Evolutionary conservation across 2,329 filamentous ascomycete species (phyloP).

Genomic region (Botrytis deweyae): DNA sequence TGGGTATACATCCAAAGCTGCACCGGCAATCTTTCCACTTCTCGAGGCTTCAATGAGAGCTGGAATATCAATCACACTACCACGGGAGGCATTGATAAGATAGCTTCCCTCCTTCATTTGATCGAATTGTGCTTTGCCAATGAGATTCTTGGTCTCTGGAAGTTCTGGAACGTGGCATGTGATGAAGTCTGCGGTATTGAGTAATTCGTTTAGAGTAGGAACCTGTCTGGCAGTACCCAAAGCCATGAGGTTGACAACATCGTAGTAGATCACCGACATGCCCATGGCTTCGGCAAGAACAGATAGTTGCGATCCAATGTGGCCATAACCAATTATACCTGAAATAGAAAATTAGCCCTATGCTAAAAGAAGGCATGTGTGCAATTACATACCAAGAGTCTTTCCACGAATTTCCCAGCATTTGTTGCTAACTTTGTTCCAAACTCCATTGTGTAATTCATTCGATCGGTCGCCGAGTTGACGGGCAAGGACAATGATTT

Average conservation of each 20-base stretch:
- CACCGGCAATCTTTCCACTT: slow-evolving; percentile 82
- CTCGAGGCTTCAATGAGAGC: slow-evolving; percentile 87
- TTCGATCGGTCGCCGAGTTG: slow-evolving; percentile 91
- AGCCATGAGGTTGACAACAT: slow-evolving; percentile 91
- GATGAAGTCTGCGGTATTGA: slow-evolving; percentile 83
- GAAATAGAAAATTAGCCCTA: neutral
- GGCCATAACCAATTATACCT: slow-evolving; percentile 94
- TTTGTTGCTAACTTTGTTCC: slow-evolving; percentile 96
- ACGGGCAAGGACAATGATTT: slow-evolving; percentile 88
- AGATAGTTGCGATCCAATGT: slow-evolving; percentile 94
- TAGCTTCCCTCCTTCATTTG: slow-evolving; percentile 94
- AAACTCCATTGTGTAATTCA: slow-evolving; percentile 90
- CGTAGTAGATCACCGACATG: slow-evolving; percentile 97
- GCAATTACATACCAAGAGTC: slow-evolving; percentile 66
- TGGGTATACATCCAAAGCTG: slow-evolving; percentile 95
- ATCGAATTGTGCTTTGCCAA: slow-evolving; percentile 73
- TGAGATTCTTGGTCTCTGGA: slow-evolving; percentile 89
- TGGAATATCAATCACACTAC: slow-evolving; percentile 90
- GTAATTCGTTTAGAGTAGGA: slow-evolving; percentile 70
- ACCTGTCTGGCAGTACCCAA: slow-evolving; percentile 87
- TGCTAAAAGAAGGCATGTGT: neutral
- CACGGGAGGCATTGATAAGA: slow-evolving; percentile 92
- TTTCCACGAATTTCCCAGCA: slow-evolving; percentile 99
- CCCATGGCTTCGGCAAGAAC: slow-evolving; percentile 97
- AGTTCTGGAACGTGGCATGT: slow-evolving; percentile 93